Evolutionary conservation across 2,329 filamentous ascomycete genomes (phyloP).

Genomic region (Aspergillus carbonarius): DNA sequence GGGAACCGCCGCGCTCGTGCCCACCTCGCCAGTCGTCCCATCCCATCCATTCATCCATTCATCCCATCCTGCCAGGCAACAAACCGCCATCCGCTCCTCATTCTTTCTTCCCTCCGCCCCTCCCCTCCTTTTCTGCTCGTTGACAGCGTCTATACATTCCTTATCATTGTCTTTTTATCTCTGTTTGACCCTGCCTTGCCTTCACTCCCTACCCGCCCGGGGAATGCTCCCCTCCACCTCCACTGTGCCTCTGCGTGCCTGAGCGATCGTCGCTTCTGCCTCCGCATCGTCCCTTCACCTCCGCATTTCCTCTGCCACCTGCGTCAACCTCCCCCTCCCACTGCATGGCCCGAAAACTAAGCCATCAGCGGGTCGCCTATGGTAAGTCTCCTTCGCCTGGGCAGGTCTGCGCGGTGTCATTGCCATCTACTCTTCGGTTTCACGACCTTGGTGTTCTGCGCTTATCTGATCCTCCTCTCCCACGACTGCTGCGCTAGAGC

Average conservation of each 20-base stretch:
- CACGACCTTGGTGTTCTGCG: background rate
- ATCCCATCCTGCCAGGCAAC: conserved; percentile 11
- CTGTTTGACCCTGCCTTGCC: background rate
- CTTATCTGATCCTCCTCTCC: conserved; percentile 10
- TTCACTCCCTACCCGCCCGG: background rate
- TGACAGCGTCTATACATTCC: background rate
- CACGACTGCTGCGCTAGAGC: background rate
- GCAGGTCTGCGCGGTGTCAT: background rate
- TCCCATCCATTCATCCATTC: conserved; percentile 8
- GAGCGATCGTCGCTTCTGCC: conserved; percentile 21
- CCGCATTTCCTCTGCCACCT: conserved; percentile 18
- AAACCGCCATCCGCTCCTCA: background rate
- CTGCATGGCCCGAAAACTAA: conserved; percentile 66
- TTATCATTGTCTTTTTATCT: background rate
- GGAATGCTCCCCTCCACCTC: conserved; percentile 11
- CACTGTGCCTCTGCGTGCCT: conserved; percentile 8
- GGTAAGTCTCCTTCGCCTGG: conserved; percentile 48
- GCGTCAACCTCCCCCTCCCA: conserved; percentile 19
- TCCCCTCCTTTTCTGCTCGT: conserved; percentile 2
- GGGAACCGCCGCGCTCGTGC: too few relatives aligned
- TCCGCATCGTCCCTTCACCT: conserved; percentile 22
- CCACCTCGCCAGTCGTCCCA: too few relatives aligned
- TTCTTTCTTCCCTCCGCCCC: conserved; percentile 10
- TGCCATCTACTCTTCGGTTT: background rate
- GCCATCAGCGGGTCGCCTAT: conserved; percentile 67